Evolutionary conservation across 345 rosid species (phyloP).

Genomic region (Rhodamnia rubescens): DNA sequence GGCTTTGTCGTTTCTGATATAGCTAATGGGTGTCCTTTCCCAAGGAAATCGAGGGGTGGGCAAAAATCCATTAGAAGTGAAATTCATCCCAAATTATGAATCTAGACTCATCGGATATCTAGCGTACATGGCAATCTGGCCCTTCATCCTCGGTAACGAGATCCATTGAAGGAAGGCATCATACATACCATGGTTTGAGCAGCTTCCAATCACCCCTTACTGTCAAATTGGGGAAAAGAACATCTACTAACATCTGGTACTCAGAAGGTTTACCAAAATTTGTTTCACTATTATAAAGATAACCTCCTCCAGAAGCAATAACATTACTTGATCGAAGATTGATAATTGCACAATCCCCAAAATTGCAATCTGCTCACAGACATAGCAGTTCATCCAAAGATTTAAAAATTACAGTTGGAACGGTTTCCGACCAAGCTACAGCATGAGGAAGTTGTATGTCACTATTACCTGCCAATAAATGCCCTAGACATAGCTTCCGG

Average conservation of each 20-base stretch:
- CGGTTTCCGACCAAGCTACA: not conserved
- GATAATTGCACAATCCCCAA: not conserved
- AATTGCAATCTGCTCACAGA: not conserved
- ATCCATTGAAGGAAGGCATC: not conserved
- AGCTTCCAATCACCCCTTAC: not conserved
- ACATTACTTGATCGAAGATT: not conserved
- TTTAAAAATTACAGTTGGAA: not conserved
- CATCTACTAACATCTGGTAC: not conserved
- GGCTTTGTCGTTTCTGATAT: not conserved
- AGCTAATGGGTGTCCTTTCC: not conserved
- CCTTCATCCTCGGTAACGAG: not conserved
- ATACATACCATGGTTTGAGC: not conserved
- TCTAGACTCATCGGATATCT: not conserved
- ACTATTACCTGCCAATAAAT: conserved; percentile 87
- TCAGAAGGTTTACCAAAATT: not conserved
- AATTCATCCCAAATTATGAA: not conserved
- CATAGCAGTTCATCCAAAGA: not conserved
- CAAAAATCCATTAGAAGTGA: not conserved
- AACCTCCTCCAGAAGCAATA: not conserved
- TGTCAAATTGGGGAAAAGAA: not conserved
- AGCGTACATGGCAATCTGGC: not conserved
- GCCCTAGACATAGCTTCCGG: conserved; percentile 83
- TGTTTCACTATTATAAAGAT: not conserved
- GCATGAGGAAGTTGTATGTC: not conserved
- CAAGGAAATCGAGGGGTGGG: not conserved